phyloP scores from a whole-genome alignment of 2,329 filamentous ascomycete genomes.

The Elsinoe arachidis region DNA sequence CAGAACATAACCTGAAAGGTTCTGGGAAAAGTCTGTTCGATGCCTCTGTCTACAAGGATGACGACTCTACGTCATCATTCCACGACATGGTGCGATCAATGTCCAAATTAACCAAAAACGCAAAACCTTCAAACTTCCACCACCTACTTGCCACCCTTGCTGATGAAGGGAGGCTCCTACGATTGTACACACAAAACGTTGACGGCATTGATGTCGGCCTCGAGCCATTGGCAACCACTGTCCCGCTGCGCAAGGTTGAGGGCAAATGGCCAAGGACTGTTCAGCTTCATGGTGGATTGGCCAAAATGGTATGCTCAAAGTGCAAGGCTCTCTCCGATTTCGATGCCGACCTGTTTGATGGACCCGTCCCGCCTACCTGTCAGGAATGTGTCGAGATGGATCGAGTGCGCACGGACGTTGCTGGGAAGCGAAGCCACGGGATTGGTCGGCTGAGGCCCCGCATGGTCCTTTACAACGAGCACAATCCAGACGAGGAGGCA shows the following conservation, averaged over 20 bases:
- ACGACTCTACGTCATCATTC: conserved; percentile 79
- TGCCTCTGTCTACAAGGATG: conserved; percentile 92
- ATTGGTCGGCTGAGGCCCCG: conserved; percentile 82
- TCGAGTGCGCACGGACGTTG: conserved; percentile 61
- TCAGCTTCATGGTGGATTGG: conserved; percentile 85
- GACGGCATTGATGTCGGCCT: conserved; percentile 87
- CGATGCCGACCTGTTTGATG: conserved; percentile 69
- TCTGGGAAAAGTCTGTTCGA: conserved; percentile 96
- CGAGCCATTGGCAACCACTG: conserved; percentile 65
- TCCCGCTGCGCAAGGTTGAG: conserved; percentile 59
- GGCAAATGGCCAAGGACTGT: conserved; percentile 90
- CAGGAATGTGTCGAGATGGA: conserved; percentile 66
- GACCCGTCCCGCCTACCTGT: conserved; percentile 75
- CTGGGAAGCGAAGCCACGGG: conserved; percentile 85
- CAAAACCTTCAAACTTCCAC: conserved; percentile 81
- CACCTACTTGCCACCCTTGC: conserved; percentile 86
- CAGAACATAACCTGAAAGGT: conserved; percentile 80
- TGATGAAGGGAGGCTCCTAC: conserved; percentile 74
- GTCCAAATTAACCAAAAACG: conserved; percentile 66
- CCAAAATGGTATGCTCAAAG: conserved; percentile 96
- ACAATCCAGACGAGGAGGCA: conserved; percentile 91
- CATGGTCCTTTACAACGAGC: conserved; percentile 96
- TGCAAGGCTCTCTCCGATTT: conserved; percentile 72
- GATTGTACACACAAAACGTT: conserved; percentile 94
- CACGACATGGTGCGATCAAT: conserved; percentile 93